Evolutionary conservation across 805 yeast genomes (phyloP), one percentile per base, ranked within the genome.

Genomic region (Wickerhamiella siamensis): DNA sequence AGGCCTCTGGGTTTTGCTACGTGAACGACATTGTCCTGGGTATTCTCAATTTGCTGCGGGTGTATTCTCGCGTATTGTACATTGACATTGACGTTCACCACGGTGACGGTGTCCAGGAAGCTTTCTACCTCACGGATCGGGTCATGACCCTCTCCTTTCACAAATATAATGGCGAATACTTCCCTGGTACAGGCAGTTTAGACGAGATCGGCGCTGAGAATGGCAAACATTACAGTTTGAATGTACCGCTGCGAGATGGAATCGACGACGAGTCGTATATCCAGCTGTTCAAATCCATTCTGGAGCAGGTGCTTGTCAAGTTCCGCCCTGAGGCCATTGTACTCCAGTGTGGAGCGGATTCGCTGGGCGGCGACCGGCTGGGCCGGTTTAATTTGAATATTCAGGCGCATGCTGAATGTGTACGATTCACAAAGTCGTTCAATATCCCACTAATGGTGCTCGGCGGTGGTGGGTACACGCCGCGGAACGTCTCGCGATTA

Each of bases 401-500:
- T 74, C 69, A 68, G 43, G 97, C 95, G 0, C 99, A 93, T 59
- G 97, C 96, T 33, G 93, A 88, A 61, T 91, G 98, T 67, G 83
- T 88, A 40, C 77, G 79, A 51, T 88, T 75, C 62, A 84, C 87
- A 40, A 82, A 81, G 58, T 71, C 82, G 6, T 83, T 88, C 56
- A 82, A 83, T 38, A 70, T 91, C 15, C 97, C 98, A 8, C 65
- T 83, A 71, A 73, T 91, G 78, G 94, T 91, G 24, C 70, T 91
- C 17, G 98, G 98, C 33, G 98, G 98, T 39, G 98, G 98, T 52
- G 98, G 98, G 17, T 91, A 91, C 64, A 91, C 98, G 2, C 93
- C 94, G 72, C 73, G 96, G 59, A 91, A 91, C 58, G 98, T 91
- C 38, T 84, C 96, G 4, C 69, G 98, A 51, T 73, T 94, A 10